Evolutionary conservation across 73 alveolate species (phyloP), one percentile per base, ranked within the genome.

Genomic region (Uronychia setigera): DNA sequence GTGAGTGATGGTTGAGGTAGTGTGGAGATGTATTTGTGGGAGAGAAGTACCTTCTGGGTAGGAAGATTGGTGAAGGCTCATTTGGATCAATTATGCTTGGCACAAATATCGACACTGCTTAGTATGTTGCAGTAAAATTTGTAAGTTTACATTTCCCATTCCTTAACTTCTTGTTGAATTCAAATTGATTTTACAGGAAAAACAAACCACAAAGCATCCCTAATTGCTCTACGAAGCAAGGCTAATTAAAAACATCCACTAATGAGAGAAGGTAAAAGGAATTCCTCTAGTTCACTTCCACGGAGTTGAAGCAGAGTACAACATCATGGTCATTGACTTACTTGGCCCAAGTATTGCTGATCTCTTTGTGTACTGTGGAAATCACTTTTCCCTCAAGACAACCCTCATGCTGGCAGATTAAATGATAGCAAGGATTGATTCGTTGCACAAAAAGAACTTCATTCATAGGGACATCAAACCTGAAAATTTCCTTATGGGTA

Each of bases 391-490:
- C 0, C 88, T 92, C 67, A 92, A 93, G 84, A 96, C 98, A 1
- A 86, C 94, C 58, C 88, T 96, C 29, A 82, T 92, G 97, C 81
- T 96, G 74, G 96, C 97, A 5, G 92, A 89, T 26, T 92, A 96
- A 82, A 94, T 96, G 98, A 32, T 96, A 27, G 97, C 87, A 31
- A 78, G 99, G 85, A 79, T 96, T 59, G 98, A 96, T 80, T 94
- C 85, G 80, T 77, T 96, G 57, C 99, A 96, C 87, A 84, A 86
- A 57, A 75, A 92, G 78, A 85, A 89, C 81, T 86, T 90, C 78
- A 91, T 96, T 33, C 99, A 96, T 91, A 82, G 99, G 58, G 99
- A 96, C 85, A 94, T 96, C 67, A 94, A 96, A 78, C 99, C 99
- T 32, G 98, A 95, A 80, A 96, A 96, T 79, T 96, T 96, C 90